Evolutionary conservation across 1,284 basidiomycete genomes (phyloP).

Genomic region (Austroboletus novae-zelandiae): DNA sequence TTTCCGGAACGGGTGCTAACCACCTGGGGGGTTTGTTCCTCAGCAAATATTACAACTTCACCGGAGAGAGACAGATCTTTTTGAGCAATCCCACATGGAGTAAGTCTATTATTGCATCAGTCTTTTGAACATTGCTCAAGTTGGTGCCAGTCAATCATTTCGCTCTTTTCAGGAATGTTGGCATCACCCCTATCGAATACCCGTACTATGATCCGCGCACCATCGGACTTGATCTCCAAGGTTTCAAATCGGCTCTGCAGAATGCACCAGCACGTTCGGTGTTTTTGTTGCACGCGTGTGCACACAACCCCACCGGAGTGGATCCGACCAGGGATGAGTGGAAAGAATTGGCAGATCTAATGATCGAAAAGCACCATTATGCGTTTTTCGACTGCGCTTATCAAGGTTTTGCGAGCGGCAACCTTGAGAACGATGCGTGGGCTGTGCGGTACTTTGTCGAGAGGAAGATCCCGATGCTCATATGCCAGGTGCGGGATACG

Average conservation of each 20-base stretch:
- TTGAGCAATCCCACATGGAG: slow-evolving; percentile 88
- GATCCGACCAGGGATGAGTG: slow-evolving; percentile 92
- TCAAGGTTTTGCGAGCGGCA: slow-evolving; percentile 89
- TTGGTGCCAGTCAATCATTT: slow-evolving; percentile 76
- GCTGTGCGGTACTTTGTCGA: slow-evolving; percentile 78
- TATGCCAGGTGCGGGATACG: slow-evolving; percentile 72
- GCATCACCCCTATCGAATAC: slow-evolving; percentile 79
- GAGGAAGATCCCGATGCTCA: slow-evolving; percentile 72
- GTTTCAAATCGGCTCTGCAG: slow-evolving; percentile 66
- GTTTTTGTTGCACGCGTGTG: slow-evolving; percentile 90
- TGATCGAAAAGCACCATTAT: slow-evolving; percentile 78
- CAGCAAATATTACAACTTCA: slow-evolving; percentile 78
- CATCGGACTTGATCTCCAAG: slow-evolving; percentile 82
- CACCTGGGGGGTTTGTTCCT: slow-evolving; percentile 91
- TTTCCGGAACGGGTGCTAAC: slow-evolving; percentile 95
- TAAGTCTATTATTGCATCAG: slow-evolving; percentile 30
- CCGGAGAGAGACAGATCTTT: slow-evolving; percentile 67
- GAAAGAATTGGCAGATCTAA: slow-evolving; percentile 75
- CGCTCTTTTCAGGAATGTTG: slow-evolving; percentile 84
- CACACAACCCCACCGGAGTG: slow-evolving; percentile 95
- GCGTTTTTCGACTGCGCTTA: slow-evolving; percentile 97
- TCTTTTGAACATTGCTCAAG: slow-evolving; percentile 4
- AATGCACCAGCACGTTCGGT: slow-evolving; percentile 74
- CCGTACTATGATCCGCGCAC: slow-evolving; percentile 91
- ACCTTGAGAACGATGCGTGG: slow-evolving; percentile 74